Evolutionary conservation across 768 basidiomycete genomes (phyloP), one percentile per base, ranked within the genome.

Genomic region (Thelephora ganbajun): DNA sequence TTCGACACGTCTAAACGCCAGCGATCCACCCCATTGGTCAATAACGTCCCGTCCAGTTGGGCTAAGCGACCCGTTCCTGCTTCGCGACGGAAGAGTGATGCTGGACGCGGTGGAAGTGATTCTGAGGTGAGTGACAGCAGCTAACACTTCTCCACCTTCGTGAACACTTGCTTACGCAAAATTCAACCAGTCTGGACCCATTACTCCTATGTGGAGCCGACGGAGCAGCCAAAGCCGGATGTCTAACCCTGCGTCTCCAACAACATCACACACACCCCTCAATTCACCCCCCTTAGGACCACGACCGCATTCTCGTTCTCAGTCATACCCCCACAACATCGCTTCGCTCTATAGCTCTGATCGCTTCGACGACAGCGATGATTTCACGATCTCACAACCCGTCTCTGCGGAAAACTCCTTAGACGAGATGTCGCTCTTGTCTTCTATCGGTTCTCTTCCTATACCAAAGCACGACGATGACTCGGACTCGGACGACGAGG

Each of bases 41-140:
- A 61, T 18, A 50, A 47, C 23, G 76, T 82, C 1, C 87, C 87
- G 0, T 86, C 86, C 2, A 87, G 82, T 54, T 88, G 85, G 81
- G 58, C 73, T 23, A 80, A 76, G 51, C 74, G 82, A 2, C 83
- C 83, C 3, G 65, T 68, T 13, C 83, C 84, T 12, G 79, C 80
- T 5, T 64, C 71, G 42, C 70, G 87, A 47, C 68, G 84, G 46
- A 83, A 73, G 64, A 88, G 86, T 51, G 75, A 84, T 54, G 83
- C 82, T 9, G 80, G 81, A n/a, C 67, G 64, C 20, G 61, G 65
- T 6, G 52, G 60, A 43, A 88, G 86, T 55, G 87, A 90, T 54
- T 78, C 79, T 2, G 87, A 90, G 70, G 86, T 85, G 37, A 45
- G 73, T 54, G 3, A 26, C 19, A 22, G 26, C 7, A 39, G 22